phyloP scores from a whole-genome alignment of 2,329 filamentous ascomycete species.

The Colletotrichum cereale region DNA sequence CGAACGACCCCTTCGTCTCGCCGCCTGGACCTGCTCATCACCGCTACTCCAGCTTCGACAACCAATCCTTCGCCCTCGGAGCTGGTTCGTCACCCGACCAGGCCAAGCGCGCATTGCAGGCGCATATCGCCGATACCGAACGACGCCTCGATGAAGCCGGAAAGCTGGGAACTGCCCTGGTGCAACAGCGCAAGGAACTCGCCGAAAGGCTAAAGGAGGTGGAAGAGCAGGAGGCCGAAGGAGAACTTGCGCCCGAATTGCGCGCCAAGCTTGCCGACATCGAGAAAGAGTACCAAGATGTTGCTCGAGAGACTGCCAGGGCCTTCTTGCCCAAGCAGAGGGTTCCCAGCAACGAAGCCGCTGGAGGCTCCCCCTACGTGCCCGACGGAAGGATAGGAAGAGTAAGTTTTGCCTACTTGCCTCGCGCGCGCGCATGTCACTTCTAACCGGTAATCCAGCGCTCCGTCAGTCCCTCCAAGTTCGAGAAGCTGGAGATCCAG shows the following conservation, averaged over 20 bases:
- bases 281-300: slow-evolving; percentile 95
- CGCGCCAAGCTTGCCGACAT: slow-evolving; percentile 86
- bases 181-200: slow-evolving; percentile 88
- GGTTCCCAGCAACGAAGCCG: slow-evolving; percentile 76
- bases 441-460: slow-evolving; percentile 59
- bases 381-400: slow-evolving; percentile 65
- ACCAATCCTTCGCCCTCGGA: slow-evolving; percentile 81
- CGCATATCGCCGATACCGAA: slow-evolving; percentile 92
- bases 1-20: slow-evolving; percentile 70
- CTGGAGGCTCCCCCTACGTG: slow-evolving; percentile 64
- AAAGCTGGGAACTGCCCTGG: slow-evolving; percentile 86
- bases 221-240: slow-evolving; percentile 80
- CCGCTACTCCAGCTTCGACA: slow-evolving; percentile 87
- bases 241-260: slow-evolving; percentile 85
- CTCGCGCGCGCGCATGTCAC: slow-evolving; percentile 12
- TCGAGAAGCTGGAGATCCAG: slow-evolving; percentile 88
- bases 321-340: slow-evolving; percentile 90
- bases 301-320: slow-evolving; percentile 88
- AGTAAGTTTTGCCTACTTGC: slow-evolving; percentile 55
- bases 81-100: slow-evolving; percentile 85
- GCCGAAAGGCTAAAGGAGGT: slow-evolving; percentile 87
- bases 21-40: slow-evolving; percentile 64
- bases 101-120: slow-evolving; percentile 88
- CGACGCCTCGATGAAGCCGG: slow-evolving; percentile 92
- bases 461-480: slow-evolving; percentile 80